phyloP scores from a whole-genome alignment of 352 stramenopile genomes.

The Phytophthora sansomeana region DNA sequence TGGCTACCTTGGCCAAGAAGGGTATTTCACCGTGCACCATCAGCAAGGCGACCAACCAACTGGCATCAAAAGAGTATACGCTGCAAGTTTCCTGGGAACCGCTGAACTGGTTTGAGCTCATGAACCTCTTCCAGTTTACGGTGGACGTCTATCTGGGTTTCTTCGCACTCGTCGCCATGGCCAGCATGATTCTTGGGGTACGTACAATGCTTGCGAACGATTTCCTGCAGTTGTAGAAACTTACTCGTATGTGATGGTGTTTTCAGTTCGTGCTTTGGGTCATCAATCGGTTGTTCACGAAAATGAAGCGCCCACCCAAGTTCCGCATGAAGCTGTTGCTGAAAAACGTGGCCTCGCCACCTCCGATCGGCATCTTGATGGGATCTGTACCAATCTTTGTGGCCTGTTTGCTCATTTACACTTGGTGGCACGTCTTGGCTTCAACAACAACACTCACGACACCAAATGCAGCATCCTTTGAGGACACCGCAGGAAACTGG shows the following conservation, averaged over 20 bases:
- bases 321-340: constrained; percentile 94
- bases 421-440: constrained; percentile 81
- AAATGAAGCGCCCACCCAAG: constrained; percentile 94
- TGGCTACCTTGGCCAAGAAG: constrained; percentile 79
- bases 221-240: background rate
- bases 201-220: constrained; percentile 7
- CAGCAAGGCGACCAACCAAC: constrained; percentile 67
- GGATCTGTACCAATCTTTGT: constrained; percentile 64
- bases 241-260: background rate
- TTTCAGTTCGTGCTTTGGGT: constrained; percentile 90
- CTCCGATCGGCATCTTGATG: constrained; percentile 85
- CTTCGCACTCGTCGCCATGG: constrained; percentile 92
- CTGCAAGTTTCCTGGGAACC: constrained; percentile 91
- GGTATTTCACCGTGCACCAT: constrained; percentile 65
- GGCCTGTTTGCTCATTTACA: constrained; percentile 72
- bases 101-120: constrained; percentile 94
- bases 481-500: constrained; percentile 87
- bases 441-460: constrained; percentile 53
- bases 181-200: constrained; percentile 90
- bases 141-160: constrained; percentile 95
- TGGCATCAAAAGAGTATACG: constrained; percentile 80
- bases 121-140: constrained; percentile 97
- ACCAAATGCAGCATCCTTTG: constrained; percentile 80
- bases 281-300: constrained; percentile 95
- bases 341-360: constrained; percentile 87